Evolutionary conservation across 495 filamentous ascomycete genomes (phyloP), one percentile per base, ranked within the genome.

Genomic region (Podospora comata): DNA sequence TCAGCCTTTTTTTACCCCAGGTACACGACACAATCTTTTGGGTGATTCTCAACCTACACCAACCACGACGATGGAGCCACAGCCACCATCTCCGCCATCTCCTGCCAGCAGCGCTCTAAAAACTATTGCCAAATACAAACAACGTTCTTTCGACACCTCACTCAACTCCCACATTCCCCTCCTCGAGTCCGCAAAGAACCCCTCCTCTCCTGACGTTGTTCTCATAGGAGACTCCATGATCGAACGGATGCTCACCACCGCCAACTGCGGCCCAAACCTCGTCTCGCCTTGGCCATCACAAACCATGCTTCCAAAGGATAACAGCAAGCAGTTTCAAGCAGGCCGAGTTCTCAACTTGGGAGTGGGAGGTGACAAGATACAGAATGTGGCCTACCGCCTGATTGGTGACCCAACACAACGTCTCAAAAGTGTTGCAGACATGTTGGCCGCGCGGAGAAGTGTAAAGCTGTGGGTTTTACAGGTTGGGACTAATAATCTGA

Each of bases 371-470:
- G 75, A 67, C 72, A 76, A 69, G 64, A 59, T 77, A 67, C 57
- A 82, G 66, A 71, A 73, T 48, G 68, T 82, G 66, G 60, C 77
- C 13, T 76, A 78, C 71, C 71, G 72, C 28, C 70, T 83, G 71
- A 54, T 70, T 70, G 61, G 78, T 63, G 68, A 62, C 27, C 39
- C 28, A 20, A 64, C 65, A 0, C 59, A 58, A 5, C 5, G 13
- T 13, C 61, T 74, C 4, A 63, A 60, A 0, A 60, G 73, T 15
- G 66, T 81, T 75, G 20, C 70, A 54, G 65, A 55, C 0, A 9
- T 64, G 5, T 18, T 75, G 5, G 64, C 65, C n/a, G 56, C 34
- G 15, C 3, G 20, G 3, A 68, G 66, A 11, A 68, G 32, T 18
- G 68, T 73, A 26, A 73, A 71, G 58, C 4, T 78, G 23, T 76